Base-by-base conservation (phyloP, 2,329 filamentous ascomycete genomes). In the Monosporascus sp. region DNA sequence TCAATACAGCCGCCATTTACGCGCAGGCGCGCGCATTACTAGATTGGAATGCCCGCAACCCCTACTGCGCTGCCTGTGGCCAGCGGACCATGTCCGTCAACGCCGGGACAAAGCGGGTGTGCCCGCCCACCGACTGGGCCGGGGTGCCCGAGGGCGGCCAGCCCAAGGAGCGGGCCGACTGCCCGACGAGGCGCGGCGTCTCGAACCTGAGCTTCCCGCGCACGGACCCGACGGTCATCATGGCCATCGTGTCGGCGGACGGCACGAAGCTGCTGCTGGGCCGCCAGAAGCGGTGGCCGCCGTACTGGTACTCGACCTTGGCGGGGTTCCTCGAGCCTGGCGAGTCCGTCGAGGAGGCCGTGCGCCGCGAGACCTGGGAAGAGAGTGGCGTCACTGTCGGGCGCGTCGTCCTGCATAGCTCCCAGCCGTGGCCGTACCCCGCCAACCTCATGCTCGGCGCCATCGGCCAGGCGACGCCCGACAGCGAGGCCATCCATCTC, bases 161-260 rank as follows among this genome's bases (percentile, higher is more conserved):
- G 15, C 71, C 79, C 8, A 70, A 70, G 25, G 74, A 81, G 43
- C 85, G 90, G 8, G 79, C 79, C 1, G 80, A 87, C 18, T 99
- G 94, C 71, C 85, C 83, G 7, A 95, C 92, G 1, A 83, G 94
- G 51, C 87, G 84, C 39, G 91, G 90, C 25, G 75, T 99, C 46
- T 96, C 91, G 35, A 99, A 99, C 72, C 79, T 97, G 50, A 87
- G 81, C 65, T 97, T 97, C 77, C 93, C 93, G 3, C 84, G 92
- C 49, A 97, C 93, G 2, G 92, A 97, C 64, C 91, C 92, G 1
- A 96, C 90, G 27, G 91, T 97, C 69, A 99, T 99, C 72, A 92
- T 95, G 74, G 93, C 92, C 1, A 87, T 97, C 11, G 82, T 97
- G 35, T 95, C 88, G 50, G 78, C 86, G 49, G 89, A 95, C 62